Evolutionary conservation across 805 yeast species (phyloP), one percentile per base, ranked within the genome.

Genomic region (Candida sphagnicola): DNA sequence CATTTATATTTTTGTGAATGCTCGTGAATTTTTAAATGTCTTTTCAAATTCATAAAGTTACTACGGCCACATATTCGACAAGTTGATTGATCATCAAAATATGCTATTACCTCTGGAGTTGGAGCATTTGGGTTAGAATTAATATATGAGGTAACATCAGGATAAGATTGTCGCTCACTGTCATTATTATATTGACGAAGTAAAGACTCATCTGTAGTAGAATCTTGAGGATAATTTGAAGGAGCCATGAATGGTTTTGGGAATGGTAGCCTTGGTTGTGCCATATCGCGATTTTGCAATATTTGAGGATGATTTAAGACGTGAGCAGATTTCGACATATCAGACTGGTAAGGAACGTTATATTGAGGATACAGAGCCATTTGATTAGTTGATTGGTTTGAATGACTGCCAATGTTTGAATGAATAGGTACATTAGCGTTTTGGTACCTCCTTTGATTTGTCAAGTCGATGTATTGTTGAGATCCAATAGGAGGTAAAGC

Each of bases 1-100:
- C 87, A 80, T 26, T 57, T 67, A 53, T 80, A 80, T 25, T 85
- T 59, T 5, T 82, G 68, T 12, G 70, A 73, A 8, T 62, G 57
- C 49, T 77, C 78, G 56, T 80, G 86, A 1, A 79, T 80, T 43
- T 85, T 57, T 63, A 77, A 59, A 53, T 80, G 87, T 28, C 86
- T 59, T 1, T 79, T 67, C 67, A 80, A 66, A 51, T 80, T 86
- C 41, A 86, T 64, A 6, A 74, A 65, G 42, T 80, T 77, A 35
- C 64, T 51, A 44, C 74, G 75, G 8, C 73, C 69, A 56, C 87
- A 80, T 8, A 75, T 57, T 2, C 61, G 65, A 49, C 86, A 80
- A n/a, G 49, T 49, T 33, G 53, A 49, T 39, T 52, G 52, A 47
- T 66, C 72, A 13, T 65, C 68, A 44, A 66, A 66, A 16, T 57